Base-by-base conservation (phyloP, 306 rosid species). In the Prunus padus region DNA sequence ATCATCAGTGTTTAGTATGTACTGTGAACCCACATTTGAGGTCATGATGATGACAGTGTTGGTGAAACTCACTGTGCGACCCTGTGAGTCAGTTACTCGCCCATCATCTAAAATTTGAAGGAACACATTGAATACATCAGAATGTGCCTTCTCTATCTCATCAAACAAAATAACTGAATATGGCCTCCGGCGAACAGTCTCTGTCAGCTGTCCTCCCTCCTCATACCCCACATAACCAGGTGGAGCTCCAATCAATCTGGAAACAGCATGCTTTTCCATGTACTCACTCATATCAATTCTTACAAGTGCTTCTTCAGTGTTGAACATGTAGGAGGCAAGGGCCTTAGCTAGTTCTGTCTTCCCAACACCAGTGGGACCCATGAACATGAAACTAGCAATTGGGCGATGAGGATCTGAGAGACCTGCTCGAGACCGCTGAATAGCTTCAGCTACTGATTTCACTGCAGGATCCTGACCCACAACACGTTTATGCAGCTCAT, bases 281-380 rank as follows among this genome's bases (percentile, higher is more conserved):
- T 95, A 95, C 85, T 92, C 99, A 8, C 99, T 95, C 99, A 95
- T 92, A 82, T 95, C 99, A 47, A 95, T 95, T 31, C 97, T 87
- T 71, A 95, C 97, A 44, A 95, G 97, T 30, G 99, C 97, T 80
- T 92, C 99, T 88, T 92, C 99, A 14, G 99, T 95, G 75, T 95
- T 95, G 83, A 95, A 95, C 84, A 95, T 25, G 81, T 87, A 95
- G 28, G 97, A 88, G 71, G 99, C 99, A 25, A 95, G 97, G 65
- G 97, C 90, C 87, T 95, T 95, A 46, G 99, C 99, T 22, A 95
- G 88, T 81, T 95, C 99, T 1, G 99, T 95, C 87, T 95, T 95
- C 45, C 99, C 97, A 11, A 95, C 99, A 73, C 97, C 99, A 2
- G 97, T 95, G 23, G 99, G 99, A 59, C 99, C 99, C 99, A 92